Evolutionary conservation across 371 early-diverging fungal species (phyloP), one percentile per base, ranked within the genome.

Genomic region (Choanephora cucurbitarum): DNA sequence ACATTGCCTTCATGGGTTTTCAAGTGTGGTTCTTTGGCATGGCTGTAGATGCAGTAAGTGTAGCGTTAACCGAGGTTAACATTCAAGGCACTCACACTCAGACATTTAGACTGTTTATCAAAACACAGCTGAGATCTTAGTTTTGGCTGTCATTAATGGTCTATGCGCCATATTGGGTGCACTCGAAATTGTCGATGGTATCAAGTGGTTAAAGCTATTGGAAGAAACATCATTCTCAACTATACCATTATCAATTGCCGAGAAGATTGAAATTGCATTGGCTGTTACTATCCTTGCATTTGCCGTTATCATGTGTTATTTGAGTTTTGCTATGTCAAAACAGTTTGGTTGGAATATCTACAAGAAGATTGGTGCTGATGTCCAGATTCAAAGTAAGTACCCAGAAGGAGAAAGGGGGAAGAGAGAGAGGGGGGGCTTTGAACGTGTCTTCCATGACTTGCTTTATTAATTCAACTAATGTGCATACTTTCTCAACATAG

Each of bases 161-260:
- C 48, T 72, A 11, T 79, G 79, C 50, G 74, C 79, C 22, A 50
- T 79, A 37, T 50, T 79, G 6, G 76, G 74, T 22, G 76, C 77
- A 0, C 49, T 74, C 17, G 67, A 79, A 58, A 70, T 79, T 1
- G 75, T 76, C 0, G 80, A 79, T 46, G 72, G 80, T 22, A 49
- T 56, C 18, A 72, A 72, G 58, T 78, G 79, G 79, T 50, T 77
- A 9, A 52, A 55, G 8, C 32, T 46, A 32, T 49, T 77, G 7
- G 17, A 40, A 8, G 24, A 54, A 22, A 67, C 66, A 1, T 18
- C 19, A 3, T 69, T 65, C 19, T 10, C 62, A 15, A 57, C 58
- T 8, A 15, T 21, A 15, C 66, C 68, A 23, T 57, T 79, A 17
- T 19, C 55, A 6, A 60, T 60, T 11, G 79, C 79, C 5, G 61